phyloP scores from a whole-genome alignment of 2,329 filamentous ascomycete species.

The Penicillium sp. region DNA sequence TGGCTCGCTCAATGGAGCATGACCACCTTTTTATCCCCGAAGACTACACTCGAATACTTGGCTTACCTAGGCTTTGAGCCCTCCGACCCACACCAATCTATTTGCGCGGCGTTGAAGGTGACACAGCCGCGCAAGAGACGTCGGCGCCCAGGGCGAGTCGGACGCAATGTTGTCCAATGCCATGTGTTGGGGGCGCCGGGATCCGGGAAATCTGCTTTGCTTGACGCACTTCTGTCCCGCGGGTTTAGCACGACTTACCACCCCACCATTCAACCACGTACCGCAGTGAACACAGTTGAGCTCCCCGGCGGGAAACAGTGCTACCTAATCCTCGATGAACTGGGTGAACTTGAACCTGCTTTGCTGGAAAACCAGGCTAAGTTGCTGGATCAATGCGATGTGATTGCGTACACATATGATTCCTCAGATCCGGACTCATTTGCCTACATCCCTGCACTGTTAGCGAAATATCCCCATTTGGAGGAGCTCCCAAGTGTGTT shows the following conservation, averaged over 20 bases:
- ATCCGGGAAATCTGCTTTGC: conserved; percentile 84
- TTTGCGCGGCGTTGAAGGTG: conserved; percentile 80
- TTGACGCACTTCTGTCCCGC: conserved; percentile 86
- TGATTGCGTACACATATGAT: conserved; percentile 94
- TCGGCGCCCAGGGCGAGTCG: conserved; percentile 75
- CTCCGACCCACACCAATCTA: conserved; percentile 65
- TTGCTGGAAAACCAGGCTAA: conserved; percentile 89
- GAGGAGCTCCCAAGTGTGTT: conserved; percentile 90
- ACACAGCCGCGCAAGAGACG: conserved; percentile 88
- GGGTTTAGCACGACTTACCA: conserved; percentile 80
- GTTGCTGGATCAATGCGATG: conserved; percentile 78
- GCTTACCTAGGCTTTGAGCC: conserved; percentile 95
- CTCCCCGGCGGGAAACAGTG: conserved; percentile 94
- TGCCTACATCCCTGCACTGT: conserved; percentile 78
- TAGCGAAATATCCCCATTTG: conserved; percentile 73
- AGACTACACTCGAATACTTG: conserved; percentile 91
- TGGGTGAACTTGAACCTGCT: conserved; percentile 91
- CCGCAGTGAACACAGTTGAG: conserved; percentile 94
- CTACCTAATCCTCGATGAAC: conserved; percentile 91
- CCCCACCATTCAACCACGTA: conserved; percentile 90
- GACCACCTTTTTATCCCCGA: conserved; percentile 95
- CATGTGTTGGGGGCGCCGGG: conserved; percentile 83
- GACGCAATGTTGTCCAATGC: conserved; percentile 89
- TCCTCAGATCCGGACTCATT: conserved; percentile 96
- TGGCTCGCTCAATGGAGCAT: conserved; percentile 99